Evolutionary conservation across 129 eudicot genomes (phyloP).

Genomic region (Chrysanthemum seticuspe): DNA sequence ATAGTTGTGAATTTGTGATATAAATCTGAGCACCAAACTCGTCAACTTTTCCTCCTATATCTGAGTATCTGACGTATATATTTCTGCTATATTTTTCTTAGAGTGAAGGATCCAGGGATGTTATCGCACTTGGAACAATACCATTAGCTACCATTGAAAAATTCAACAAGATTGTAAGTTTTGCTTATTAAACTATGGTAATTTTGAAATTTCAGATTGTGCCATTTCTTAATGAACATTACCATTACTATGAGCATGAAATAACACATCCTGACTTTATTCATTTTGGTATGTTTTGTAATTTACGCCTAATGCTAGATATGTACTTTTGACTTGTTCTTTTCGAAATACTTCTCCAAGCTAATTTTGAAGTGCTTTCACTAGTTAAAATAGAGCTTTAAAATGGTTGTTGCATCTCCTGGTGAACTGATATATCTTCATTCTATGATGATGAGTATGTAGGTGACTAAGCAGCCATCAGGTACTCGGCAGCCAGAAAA

Average conservation of each 20-base stretch:
- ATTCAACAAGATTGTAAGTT: constrained; percentile 84
- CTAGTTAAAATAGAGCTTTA: constrained; percentile 12
- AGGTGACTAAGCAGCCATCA: constrained; percentile 69
- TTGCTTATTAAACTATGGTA: constrained; percentile 4
- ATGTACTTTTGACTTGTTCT: neutral
- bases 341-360: constrained; percentile 12
- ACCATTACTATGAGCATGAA: neutral
- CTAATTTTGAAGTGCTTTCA: constrained; percentile 17
- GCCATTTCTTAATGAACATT: neutral
- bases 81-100: constrained; percentile 29
- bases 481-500: constrained; percentile 65
- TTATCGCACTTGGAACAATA: constrained; percentile 86
- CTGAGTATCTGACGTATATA: constrained; percentile 1
- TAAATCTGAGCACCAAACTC: neutral
- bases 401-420: constrained; percentile 12
- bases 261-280: constrained; percentile 3
- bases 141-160: constrained; percentile 89
- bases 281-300: neutral
- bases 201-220: constrained; percentile 8
- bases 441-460: constrained; percentile 14
- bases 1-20: neutral
- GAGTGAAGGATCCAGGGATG: constrained; percentile 82
- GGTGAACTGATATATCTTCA: constrained; percentile 2
- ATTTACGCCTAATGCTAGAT: neutral
- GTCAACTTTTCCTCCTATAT: constrained; percentile 7